A percentile compares a stretch with the other conserved stretches of the same genome.
Evolutionary conservation across 345 rosid species (phyloP).

Genomic region (Brassica nigra): DNA sequence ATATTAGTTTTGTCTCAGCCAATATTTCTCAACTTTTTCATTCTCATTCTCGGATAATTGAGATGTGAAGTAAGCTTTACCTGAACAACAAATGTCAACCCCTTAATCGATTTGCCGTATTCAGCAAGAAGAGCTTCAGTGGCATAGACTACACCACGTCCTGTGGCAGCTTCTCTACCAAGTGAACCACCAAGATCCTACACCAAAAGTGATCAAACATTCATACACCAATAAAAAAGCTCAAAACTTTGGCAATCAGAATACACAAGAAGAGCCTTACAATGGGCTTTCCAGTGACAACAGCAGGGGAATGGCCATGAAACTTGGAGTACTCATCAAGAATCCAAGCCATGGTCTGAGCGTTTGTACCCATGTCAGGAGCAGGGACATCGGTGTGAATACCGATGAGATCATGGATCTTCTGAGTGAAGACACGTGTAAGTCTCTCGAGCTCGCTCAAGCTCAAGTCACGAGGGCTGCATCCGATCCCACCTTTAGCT

Average conservation of each 20-base stretch:
- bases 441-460: slow-evolving; percentile 80
- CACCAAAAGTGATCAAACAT: background rate
- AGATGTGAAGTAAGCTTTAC: slow-evolving; percentile 41
- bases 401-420: slow-evolving; percentile 95
- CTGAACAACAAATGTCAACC: slow-evolving; percentile 89
- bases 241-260: slow-evolving; percentile 13
- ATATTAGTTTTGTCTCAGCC: too few relatives aligned
- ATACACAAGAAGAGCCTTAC: slow-evolving; percentile 47
- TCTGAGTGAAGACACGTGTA: slow-evolving; percentile 95
- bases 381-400: slow-evolving; percentile 93
- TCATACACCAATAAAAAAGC: background rate
- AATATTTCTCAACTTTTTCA: background rate
- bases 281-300: slow-evolving; percentile 91
- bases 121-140: slow-evolving; percentile 93
- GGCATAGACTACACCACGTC: slow-evolving; percentile 89
- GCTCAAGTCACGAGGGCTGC: slow-evolving; percentile 68
- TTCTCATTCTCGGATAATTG: background rate
- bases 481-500: slow-evolving; percentile 96
- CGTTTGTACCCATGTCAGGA: slow-evolving; percentile 95
- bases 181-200: slow-evolving; percentile 99
- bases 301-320: slow-evolving; percentile 94
- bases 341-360: slow-evolving; percentile 99
- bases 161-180: slow-evolving; percentile 99
- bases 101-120: slow-evolving; percentile 72
- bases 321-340: slow-evolving; percentile 96